Conservation (phyloP, 805 yeast species). For the Sugiyamaella marilandica region DNA sequence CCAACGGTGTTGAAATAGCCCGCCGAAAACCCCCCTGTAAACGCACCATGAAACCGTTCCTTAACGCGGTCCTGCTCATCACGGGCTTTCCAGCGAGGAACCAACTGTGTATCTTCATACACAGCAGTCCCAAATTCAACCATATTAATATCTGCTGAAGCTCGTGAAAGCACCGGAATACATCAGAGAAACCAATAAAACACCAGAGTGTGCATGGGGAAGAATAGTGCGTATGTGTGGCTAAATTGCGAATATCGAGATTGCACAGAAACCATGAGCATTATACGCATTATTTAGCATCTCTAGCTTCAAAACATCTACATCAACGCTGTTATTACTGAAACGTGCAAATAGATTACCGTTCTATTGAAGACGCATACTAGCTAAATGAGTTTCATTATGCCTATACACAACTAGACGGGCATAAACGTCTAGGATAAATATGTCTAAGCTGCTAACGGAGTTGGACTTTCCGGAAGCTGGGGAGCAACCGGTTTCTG, state of each 20-base stretch:
- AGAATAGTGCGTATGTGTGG: no score
- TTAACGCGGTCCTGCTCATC: conserved; percentile 12
- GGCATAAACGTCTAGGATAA: not conserved
- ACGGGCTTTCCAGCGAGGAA: conserved; percentile 12
- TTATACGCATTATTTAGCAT: no score
- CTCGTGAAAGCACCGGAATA: not conserved
- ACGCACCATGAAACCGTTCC: conserved; percentile 31
- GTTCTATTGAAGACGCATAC: no score
- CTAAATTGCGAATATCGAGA: no score
- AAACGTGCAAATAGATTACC: not conserved
- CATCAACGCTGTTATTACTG: not conserved
- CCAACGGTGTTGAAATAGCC: conserved; percentile 35
- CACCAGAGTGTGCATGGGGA: no score
- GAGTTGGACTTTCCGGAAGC: conserved; percentile 28
- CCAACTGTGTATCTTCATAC: conserved; percentile 3
- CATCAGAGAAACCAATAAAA: no score
- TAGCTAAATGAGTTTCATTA: not conserved
- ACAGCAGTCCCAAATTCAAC: conserved; percentile 15
- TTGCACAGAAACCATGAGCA: no score
- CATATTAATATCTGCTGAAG: not conserved
- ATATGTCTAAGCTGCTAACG: conserved; percentile 21
- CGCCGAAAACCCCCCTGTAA: conserved; percentile 35
- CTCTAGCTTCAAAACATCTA: no score
- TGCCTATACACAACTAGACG: conserved; percentile 1
- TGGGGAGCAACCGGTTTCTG: conserved; percentile 53